Conservation (phyloP, 2,329 filamentous ascomycete species). For the Alternaria conjuncta region DNA sequence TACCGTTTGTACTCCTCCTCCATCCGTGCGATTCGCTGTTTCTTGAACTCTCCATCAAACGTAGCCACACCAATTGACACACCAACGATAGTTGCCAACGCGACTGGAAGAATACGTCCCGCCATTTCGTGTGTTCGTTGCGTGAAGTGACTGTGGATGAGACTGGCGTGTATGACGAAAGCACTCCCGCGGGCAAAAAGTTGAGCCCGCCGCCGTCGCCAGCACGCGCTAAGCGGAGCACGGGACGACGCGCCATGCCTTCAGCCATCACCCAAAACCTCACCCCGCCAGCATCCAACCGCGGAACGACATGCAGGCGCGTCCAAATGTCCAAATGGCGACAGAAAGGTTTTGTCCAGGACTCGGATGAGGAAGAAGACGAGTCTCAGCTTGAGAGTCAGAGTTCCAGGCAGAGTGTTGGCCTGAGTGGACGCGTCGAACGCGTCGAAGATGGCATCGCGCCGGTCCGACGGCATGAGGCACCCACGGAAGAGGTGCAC, state of each 20-base stretch:
- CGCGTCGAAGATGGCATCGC: slow-evolving; percentile 20
- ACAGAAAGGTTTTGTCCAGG: slow-evolving; percentile 57
- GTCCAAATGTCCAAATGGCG: slow-evolving; percentile 58
- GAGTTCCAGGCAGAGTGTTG: slow-evolving; percentile 15
- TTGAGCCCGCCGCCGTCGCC: slow-evolving; percentile 19
- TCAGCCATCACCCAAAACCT: slow-evolving; percentile 14
- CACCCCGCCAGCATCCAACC: slow-evolving; percentile 21
- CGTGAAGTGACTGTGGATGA: neutral
- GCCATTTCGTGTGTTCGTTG: slow-evolving; percentile 28
- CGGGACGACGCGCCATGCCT: slow-evolving; percentile 30
- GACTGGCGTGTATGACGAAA: slow-evolving; percentile 24
- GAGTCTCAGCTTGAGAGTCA: slow-evolving; percentile 38
- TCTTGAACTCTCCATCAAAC: slow-evolving; percentile 45
- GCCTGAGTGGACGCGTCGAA: slow-evolving; percentile 25
- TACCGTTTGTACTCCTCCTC: slow-evolving; percentile 45
- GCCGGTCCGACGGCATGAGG: neutral
- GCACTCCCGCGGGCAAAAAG: slow-evolving; percentile 20
- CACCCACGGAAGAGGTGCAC: neutral
- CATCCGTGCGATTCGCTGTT: slow-evolving; percentile 37
- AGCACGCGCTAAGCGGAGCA: slow-evolving; percentile 30
- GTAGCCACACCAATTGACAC: slow-evolving; percentile 43
- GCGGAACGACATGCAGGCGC: slow-evolving; percentile 43
- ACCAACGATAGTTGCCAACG: slow-evolving; percentile 39
- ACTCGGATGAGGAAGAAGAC: slow-evolving; percentile 59
- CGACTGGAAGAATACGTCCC: slow-evolving; percentile 42